phyloP scores from a whole-genome alignment of 2,329 filamentous ascomycete genomes.

The Graphilbum fragrans region DNA sequence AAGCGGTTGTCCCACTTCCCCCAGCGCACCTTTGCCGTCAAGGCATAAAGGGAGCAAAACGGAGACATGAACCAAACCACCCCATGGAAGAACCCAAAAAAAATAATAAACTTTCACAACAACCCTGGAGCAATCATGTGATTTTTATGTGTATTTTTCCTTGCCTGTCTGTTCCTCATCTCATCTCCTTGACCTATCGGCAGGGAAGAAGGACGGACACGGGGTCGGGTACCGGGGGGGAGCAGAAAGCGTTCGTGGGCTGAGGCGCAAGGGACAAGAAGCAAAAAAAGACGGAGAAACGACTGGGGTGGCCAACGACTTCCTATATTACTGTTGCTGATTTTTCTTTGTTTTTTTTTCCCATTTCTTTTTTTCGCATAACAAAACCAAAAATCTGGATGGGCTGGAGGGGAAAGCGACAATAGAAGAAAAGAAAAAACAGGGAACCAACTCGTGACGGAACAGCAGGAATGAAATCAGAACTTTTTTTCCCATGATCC shows the following conservation, averaged over 20 bases:
- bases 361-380: not conserved
- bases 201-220: not conserved
- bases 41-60: constrained; percentile 36
- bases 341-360: not conserved
- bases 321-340: too few relatives aligned
- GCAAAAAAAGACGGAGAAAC: not conserved
- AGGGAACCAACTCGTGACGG: not conserved
- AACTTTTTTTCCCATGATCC: too few relatives aligned
- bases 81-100: too few relatives aligned
- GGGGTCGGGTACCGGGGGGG: too few relatives aligned
- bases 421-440: not conserved
- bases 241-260: not conserved
- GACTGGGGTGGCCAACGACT: too few relatives aligned
- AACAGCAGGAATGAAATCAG: not conserved
- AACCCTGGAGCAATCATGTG: not conserved
- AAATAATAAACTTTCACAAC: not conserved
- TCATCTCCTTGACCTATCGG: too few relatives aligned
- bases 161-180: not conserved
- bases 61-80: too few relatives aligned
- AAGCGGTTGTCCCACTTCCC: constrained; percentile 96
- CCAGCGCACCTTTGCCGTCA: constrained; percentile 97
- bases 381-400: not conserved
- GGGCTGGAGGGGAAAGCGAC: not conserved
- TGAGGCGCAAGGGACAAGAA: not conserved
- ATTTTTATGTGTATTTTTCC: not conserved